Base-by-base conservation (phyloP, 2,329 filamentous ascomycete genomes). In the Curvularia sp. region DNA sequence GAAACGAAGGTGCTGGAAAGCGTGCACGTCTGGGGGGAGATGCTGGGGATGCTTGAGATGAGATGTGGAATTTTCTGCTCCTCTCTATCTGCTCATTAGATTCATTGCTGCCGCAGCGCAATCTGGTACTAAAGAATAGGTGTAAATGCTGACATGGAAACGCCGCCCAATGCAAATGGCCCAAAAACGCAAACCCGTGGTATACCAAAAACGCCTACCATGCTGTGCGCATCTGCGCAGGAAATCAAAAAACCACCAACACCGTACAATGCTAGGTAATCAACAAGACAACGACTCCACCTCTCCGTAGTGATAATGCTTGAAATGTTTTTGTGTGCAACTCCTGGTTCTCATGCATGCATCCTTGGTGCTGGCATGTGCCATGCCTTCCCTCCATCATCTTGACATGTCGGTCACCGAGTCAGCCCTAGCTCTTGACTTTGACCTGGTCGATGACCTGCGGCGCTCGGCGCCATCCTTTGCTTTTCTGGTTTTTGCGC, bases 381-480 rank as follows among this genome's bases (percentile, higher is more conserved):
- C 54, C 57, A 49, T 20, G 28, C 39, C 46, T 42, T 24, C 15
- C 39, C 51, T 46, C 65, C 50, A 75, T 61, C 75, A 61, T 57
- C 64, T 74, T n/a, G 74, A 71, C 55, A 66, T 70, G 57, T 75
- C 72, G 7, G 58, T 49, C 24, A 70, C 60, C 33, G 54, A 56
- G 44, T 74, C 70, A n/a, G 54, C 51, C 46, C 70, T 67, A 47
- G 65, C 67, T 58, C 66, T 65, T 55, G 69, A 70, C 46, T 67
- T 68, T 35, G 71, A 73, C 26, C 64, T 64, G 18, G 68, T 70
- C 51, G 65, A 70, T 31, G 73, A 75, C 65, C 73, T 74, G 53
- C 74, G 73, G 63, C 69, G 72, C 49, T 75, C 73, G 24, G 63
- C 66, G 60, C 71, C 68, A 62, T 76, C 73, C 65, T 75, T 74